A percentile compares a stretch with the other conserved stretches of the same genome.
Evolutionary conservation across 495 filamentous ascomycete species (phyloP).

Genomic region (Neurospora sp.): DNA sequence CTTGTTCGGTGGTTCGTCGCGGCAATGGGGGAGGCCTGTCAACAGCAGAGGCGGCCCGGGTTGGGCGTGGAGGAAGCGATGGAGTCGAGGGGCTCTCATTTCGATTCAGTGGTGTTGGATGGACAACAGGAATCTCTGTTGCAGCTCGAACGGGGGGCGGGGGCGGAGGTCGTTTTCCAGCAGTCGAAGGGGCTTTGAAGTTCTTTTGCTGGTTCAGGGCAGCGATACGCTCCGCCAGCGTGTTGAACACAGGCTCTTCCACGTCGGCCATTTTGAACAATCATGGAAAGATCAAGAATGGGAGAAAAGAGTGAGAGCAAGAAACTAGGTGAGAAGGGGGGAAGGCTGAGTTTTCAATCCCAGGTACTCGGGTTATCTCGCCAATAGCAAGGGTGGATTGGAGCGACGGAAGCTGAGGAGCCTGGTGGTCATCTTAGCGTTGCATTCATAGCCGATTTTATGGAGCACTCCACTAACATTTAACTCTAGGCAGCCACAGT

Average conservation of each 20-base stretch:
- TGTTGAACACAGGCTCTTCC: slow-evolving; percentile 43
- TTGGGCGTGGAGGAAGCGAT: slow-evolving; percentile 27
- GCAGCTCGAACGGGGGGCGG: slow-evolving; percentile 28
- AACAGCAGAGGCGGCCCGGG: slow-evolving; percentile 14
- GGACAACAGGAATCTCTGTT: slow-evolving; percentile 3
- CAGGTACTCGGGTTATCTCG: neutral
- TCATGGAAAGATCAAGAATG: neutral
- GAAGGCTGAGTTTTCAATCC: neutral
- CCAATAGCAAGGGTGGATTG: neutral
- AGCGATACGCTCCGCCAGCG: slow-evolving; percentile 45
- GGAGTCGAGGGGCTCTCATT: slow-evolving; percentile 18
- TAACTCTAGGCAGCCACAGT: neutral
- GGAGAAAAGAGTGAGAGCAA: neutral
- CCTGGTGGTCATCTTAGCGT: neutral
- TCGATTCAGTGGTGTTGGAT: slow-evolving; percentile 10
- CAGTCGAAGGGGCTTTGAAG: slow-evolving; percentile 28
- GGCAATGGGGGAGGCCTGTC: slow-evolving; percentile 26
- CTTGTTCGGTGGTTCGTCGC: slow-evolving; percentile 25
- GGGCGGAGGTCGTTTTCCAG: slow-evolving; percentile 36
- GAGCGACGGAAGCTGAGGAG: neutral
- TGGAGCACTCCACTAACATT: neutral
- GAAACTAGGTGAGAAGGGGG: neutral
- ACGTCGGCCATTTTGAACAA: slow-evolving; percentile 38
- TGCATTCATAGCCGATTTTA: neutral
- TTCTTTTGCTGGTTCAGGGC: slow-evolving; percentile 45